A percentile compares a stretch with the other conserved stretches of the same genome.
These are phyloP conservation scores for Pelargonium citronellum DNA, from an alignment of 441 rosid genomes.

Conservation along the genomic window DNA sequence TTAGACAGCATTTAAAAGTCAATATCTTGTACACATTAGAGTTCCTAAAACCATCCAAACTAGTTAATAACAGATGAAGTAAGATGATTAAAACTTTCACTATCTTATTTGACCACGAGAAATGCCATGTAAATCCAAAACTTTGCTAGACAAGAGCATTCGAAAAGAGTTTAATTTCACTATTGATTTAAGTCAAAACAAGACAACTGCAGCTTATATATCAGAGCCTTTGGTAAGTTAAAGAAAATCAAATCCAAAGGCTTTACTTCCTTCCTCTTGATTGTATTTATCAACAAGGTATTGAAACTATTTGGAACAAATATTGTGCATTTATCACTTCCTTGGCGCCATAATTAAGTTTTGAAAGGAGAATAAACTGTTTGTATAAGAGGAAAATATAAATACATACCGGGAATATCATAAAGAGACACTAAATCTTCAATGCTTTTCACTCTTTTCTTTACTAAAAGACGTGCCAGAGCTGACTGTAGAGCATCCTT, in stretches of 20 bases:
- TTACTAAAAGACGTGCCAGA: slow-evolving; percentile 56
- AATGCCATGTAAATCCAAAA: not conserved
- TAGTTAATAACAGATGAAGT: not conserved
- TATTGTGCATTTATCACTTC: not conserved
- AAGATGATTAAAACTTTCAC: not conserved
- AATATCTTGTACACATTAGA: not conserved
- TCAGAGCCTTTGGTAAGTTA: not conserved
- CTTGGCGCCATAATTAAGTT: not conserved
- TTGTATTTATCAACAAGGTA: not conserved
- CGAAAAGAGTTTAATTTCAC: not conserved
- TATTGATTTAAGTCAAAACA: not conserved
- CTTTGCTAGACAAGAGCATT: not conserved
- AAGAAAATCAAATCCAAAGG: not conserved
- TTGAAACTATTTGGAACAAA: not conserved
- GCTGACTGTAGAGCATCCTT: slow-evolving; percentile 49
- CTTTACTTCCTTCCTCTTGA: not conserved
- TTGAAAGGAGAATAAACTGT: not conserved
- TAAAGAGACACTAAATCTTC: slow-evolving; percentile 50
- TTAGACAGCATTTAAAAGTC: not conserved
- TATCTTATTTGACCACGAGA: not conserved
- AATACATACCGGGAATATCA: slow-evolving; percentile 43
- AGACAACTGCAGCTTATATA: not conserved
- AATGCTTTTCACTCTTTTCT: slow-evolving; percentile 47
- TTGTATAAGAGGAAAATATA: slow-evolving; percentile 8
- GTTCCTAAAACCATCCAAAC: not conserved